A percentile compares a stretch with the other conserved stretches of the same genome.
Evolutionary conservation across 2,329 filamentous ascomycete species (phyloP).

Genomic region (Ceratocystiopsis sp.): DNA sequence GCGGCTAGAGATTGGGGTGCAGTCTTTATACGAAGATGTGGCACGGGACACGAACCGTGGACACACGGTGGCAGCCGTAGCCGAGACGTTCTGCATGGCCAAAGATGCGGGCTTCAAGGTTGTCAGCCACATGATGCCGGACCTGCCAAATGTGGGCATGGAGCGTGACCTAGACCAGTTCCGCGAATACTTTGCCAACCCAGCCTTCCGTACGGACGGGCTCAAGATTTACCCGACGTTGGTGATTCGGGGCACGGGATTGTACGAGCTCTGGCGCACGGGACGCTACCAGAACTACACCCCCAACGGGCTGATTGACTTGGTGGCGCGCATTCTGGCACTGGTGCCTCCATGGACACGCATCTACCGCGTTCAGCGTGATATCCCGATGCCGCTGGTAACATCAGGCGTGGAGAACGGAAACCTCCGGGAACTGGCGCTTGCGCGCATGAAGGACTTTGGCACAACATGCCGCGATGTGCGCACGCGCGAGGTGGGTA

Average conservation of each 20-base stretch:
- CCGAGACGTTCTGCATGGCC: constrained; percentile 89
- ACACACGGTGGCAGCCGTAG: constrained; percentile 87
- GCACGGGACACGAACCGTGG: constrained; percentile 95
- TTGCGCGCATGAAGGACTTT: constrained; percentile 98
- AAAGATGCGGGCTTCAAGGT: constrained; percentile 99
- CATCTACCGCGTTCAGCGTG: constrained; percentile 94
- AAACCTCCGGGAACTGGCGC: constrained; percentile 79
- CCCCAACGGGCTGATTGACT: constrained; percentile 85
- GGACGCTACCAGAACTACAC: constrained; percentile 98
- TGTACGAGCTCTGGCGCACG: constrained; percentile 96
- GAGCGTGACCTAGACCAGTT: constrained; percentile 96
- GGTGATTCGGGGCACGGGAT: constrained; percentile 86
- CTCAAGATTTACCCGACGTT: constrained; percentile 97
- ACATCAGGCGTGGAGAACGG: constrained; percentile 97
- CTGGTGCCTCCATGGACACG: constrained; percentile 94
- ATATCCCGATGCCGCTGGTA: constrained; percentile 99
- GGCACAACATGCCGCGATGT: constrained; percentile 95
- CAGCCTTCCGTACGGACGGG: constrained; percentile 87
- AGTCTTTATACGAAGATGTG: constrained; percentile 94
- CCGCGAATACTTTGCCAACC: constrained; percentile 93
- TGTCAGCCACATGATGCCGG: constrained; percentile 99
- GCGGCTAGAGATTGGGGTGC: constrained; percentile 82
- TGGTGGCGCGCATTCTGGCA: constrained; percentile 89
- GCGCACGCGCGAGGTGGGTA: constrained; percentile 86
- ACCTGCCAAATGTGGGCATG: constrained; percentile 95